phyloP scores from a whole-genome alignment of 768 basidiomycete species.

The Mycena pura region DNA sequence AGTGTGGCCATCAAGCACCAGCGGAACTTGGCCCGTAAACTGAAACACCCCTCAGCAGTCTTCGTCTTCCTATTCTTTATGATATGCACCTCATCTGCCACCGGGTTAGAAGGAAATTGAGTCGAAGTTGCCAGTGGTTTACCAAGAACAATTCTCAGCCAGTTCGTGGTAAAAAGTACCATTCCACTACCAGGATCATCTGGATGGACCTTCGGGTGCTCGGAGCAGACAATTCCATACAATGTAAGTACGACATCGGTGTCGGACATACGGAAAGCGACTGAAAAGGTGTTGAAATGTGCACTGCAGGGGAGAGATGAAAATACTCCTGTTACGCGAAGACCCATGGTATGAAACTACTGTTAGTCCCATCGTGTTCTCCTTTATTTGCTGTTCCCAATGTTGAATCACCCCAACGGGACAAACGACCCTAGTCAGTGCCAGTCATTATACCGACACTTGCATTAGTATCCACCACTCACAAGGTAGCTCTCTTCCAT shows the following conservation, averaged over 20 bases:
- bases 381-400: slow-evolving; percentile 86
- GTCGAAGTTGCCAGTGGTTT: too few species aligned
- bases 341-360: slow-evolving; percentile 88
- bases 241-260: slow-evolving; percentile 85
- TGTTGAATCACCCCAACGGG: slow-evolving; percentile 88
- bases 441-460: neutral
- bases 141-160: slow-evolving; percentile 90
- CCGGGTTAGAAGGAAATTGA: neutral
- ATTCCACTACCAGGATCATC: slow-evolving; percentile 29
- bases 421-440: slow-evolving; percentile 71
- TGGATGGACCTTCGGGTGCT: slow-evolving; percentile 64
- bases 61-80: slow-evolving; percentile 89
- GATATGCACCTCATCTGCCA: slow-evolving; percentile 87
- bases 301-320: neutral
- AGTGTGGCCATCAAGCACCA: slow-evolving; percentile 92
- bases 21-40: slow-evolving; percentile 72
- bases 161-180: slow-evolving; percentile 80
- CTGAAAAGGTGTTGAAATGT: slow-evolving; percentile 41
- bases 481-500: slow-evolving; percentile 76
- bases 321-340: slow-evolving; percentile 68
- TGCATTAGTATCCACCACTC: slow-evolving; percentile 33
- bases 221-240: slow-evolving; percentile 82
- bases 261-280: slow-evolving; percentile 56
- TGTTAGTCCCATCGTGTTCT: slow-evolving; percentile 59
- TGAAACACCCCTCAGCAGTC: slow-evolving; percentile 78